These are phyloP conservation scores for Eucalyptus grandis DNA, from an alignment of 345 rosid genomes.

Conservation along the genomic window DNA sequence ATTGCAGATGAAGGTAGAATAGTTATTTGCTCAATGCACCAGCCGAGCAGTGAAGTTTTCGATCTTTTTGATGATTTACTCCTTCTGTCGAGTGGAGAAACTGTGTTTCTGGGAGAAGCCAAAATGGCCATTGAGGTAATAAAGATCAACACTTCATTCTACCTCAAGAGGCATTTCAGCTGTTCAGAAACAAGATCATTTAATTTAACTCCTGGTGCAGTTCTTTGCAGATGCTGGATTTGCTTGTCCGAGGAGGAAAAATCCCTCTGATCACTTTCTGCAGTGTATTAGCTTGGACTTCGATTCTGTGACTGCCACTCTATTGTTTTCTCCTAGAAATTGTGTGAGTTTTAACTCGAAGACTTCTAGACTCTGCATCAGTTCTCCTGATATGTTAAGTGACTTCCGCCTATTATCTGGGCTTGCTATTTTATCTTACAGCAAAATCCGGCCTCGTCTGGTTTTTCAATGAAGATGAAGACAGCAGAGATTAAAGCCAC, in stretches of 20 bases:
- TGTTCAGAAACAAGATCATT: background rate
- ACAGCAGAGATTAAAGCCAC: constrained; percentile 1
- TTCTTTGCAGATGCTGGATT: constrained; percentile 39
- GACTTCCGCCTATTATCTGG: background rate
- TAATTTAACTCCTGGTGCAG: background rate
- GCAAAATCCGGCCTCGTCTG: background rate
- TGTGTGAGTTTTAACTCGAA: background rate
- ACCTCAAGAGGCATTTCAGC: background rate
- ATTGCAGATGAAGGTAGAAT: constrained; percentile 8
- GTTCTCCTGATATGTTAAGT: background rate
- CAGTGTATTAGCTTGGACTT: background rate
- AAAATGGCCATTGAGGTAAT: constrained; percentile 9
- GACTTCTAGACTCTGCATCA: background rate
- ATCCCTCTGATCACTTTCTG: background rate
- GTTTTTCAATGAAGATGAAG: background rate
- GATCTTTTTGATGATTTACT: constrained; percentile 21
- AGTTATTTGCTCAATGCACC: constrained; percentile 28
- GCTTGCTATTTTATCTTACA: background rate
- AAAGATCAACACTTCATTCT: background rate
- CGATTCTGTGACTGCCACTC: background rate
- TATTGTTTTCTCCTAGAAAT: background rate
- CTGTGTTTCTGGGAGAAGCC: constrained; percentile 7
- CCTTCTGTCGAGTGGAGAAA: constrained; percentile 31
- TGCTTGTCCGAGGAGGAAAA: constrained; percentile 30
- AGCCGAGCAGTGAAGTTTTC: constrained; percentile 29